A percentile compares a stretch with the other conserved stretches of the same genome.
Evolutionary conservation across 2,329 filamentous ascomycete species (phyloP).

Genomic region (Lecanoromycetidae sp.): DNA sequence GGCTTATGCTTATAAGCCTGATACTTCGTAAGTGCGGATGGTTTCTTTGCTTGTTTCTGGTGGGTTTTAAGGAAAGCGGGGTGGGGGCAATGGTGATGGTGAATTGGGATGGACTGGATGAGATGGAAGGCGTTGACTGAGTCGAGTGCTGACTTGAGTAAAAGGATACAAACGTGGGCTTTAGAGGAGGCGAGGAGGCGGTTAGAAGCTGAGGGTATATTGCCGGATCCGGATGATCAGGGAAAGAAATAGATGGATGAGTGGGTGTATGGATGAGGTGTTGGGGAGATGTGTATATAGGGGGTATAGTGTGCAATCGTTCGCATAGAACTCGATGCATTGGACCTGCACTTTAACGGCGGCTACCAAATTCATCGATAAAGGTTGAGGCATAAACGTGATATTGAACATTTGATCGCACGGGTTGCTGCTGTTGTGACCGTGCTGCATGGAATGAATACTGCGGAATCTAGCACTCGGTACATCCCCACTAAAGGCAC

Average conservation of each 20-base stretch:
- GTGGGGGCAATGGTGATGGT: background rate
- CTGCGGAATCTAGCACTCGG: no score
- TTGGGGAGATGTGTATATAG: background rate
- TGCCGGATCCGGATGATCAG: constrained; percentile 54
- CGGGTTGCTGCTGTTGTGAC: no score
- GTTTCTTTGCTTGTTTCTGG: background rate
- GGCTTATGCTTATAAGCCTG: constrained; percentile 91
- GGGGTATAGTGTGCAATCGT: no score
- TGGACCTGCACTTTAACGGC: no score
- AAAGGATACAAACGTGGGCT: constrained; percentile 97
- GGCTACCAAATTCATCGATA: no score
- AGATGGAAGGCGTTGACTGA: background rate
- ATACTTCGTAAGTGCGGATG: constrained; percentile 72
- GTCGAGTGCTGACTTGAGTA: background rate
- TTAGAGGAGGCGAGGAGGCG: constrained; percentile 90
- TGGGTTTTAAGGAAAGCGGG: background rate
- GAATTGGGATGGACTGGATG: background rate
- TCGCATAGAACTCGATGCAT: no score
- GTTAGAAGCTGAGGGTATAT: constrained; percentile 89
- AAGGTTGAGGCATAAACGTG: no score
- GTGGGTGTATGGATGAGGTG: background rate
- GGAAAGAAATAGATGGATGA: constrained; percentile 3
- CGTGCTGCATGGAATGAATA: no score
- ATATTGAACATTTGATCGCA: no score
- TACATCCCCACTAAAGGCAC: no score